Evolutionary conservation across 1,139 yeast genomes (phyloP), one percentile per base, ranked within the genome.

Genomic region (Hanseniaspora sp.): DNA sequence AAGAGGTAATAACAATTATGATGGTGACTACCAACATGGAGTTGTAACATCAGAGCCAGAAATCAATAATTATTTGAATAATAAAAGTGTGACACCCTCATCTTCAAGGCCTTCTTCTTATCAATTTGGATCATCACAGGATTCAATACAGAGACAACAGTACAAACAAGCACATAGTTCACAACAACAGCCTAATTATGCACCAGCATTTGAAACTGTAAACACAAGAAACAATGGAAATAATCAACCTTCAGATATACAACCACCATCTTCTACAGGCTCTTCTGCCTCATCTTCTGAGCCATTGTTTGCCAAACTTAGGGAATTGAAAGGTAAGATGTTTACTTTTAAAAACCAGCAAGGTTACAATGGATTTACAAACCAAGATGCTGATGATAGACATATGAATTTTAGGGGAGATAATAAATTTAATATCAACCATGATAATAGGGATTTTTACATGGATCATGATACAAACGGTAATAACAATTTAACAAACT

Each of bases 291-390:
- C 35, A 5, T 42, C 53, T 15, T 64, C 68, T 1, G 64, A 61
- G 49, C 66, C 66, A 12, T 63, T 66, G 52, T 66, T 67, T 59
- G 70, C 69, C 4, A 67, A 67, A 49, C 53, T 67, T 40, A 64
- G 60, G 52, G 67, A 65, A 51, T 55, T 67, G 34, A 67, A 65
- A 47, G 69, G 66, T 49, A 63, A 62, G 53, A 65, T 67, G 43
- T 65, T 65, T 49, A 64, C 62, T 4, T 66, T 67, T 54, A 66
- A 66, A 56, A 66, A 66, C 51, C 68, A 31, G 5, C 46, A 46
- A 35, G 39, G 47, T 1, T 17, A 15, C 13, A 31, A 11, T 12
- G 34, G 7, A 9, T n/a, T 41, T 1, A 7, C 66, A 0, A 61
- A 58, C 38, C 56, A 53, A 34, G 58, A 61, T 12, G 34, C 44